A percentile compares a stretch with the other conserved stretches of the same genome.
Evolutionary conservation across 345 rosid species (phyloP).

Genomic region (Linum trigynum): DNA sequence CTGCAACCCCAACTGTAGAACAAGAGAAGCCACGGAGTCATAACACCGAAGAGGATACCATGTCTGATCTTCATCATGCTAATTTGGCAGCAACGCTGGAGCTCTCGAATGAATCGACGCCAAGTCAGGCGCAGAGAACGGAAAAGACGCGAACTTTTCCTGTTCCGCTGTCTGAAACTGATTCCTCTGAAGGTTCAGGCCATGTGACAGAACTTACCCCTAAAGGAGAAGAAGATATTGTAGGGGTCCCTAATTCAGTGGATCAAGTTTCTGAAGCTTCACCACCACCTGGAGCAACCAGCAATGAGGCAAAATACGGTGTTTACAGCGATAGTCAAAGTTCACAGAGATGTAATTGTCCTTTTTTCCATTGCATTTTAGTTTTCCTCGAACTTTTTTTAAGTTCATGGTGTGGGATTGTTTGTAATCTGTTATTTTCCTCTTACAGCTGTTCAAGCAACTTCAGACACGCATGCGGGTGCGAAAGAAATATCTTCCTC

Average conservation of each 20-base stretch:
- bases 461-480: constrained; percentile 21
- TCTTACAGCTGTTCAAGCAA: constrained; percentile 38
- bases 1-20: constrained; percentile 34
- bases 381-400: neutral
- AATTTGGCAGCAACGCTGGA: constrained; percentile 12
- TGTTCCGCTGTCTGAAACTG: constrained; percentile 48
- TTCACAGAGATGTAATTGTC: constrained; percentile 33
- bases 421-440: constrained; percentile 1
- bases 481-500: constrained; percentile 34
- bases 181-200: constrained; percentile 33
- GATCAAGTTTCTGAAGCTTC: constrained; percentile 19
- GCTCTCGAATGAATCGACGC: constrained; percentile 18
- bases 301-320: constrained; percentile 28
- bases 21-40: constrained; percentile 33
- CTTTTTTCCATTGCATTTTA: constrained; percentile 11
- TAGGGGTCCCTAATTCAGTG: constrained; percentile 9
- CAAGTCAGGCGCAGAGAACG: constrained; percentile 31
- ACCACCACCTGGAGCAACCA: constrained; percentile 14
- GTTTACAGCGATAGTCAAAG: constrained; percentile 31
- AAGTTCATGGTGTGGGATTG: constrained; percentile 9
- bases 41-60: constrained; percentile 24
- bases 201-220: constrained; percentile 24
- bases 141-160: constrained; percentile 53
- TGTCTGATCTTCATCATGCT: constrained; percentile 15
- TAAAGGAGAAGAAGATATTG: constrained; percentile 20